phyloP scores from a whole-genome alignment of 768 basidiomycete species.

The Podaxis rugospora region DNA sequence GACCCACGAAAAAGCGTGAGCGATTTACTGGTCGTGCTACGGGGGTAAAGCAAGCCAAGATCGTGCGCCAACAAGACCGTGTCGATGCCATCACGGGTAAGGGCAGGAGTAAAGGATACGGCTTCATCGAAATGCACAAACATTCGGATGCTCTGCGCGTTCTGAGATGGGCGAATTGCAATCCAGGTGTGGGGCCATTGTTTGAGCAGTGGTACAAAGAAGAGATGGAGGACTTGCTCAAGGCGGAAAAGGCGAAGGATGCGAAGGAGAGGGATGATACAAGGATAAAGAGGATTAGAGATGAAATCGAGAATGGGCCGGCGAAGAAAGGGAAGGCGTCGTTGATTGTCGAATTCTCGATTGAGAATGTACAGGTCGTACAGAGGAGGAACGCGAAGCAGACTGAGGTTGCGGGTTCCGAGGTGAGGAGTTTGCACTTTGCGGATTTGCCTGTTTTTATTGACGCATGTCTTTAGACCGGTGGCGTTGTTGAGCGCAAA shows the following conservation, averaged over 20 bases:
- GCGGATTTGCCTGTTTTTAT: neutral
- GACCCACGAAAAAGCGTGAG: slow-evolving; percentile 17
- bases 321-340: slow-evolving; percentile 40
- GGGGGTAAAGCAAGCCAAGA: slow-evolving; percentile 83
- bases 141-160: slow-evolving; percentile 91
- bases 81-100: slow-evolving; percentile 84
- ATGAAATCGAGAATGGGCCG: slow-evolving; percentile 41
- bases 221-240: slow-evolving; percentile 59
- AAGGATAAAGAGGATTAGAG: slow-evolving; percentile 52
- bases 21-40: slow-evolving; percentile 25
- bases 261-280: slow-evolving; percentile 52
- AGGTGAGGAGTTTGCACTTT: neutral
- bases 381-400: slow-evolving; percentile 54
- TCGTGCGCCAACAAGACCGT: slow-evolving; percentile 86
- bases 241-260: slow-evolving; percentile 56
- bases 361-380: slow-evolving; percentile 91
- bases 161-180: slow-evolving; percentile 93
- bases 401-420: slow-evolving; percentile 4
- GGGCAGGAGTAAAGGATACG: slow-evolving; percentile 90
- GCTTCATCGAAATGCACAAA: slow-evolving; percentile 85
- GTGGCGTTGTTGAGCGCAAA: neutral
- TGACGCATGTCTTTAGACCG: neutral
- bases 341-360: slow-evolving; percentile 92
- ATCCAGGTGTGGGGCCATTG: slow-evolving; percentile 56
- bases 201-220: slow-evolving; percentile 85